Percentiles rank a stretch among this genome's conserved stretches.
Conservation (phyloP, 192 early-diverging fungal genomes). For the Linnemannia schmuckeri region DNA sequence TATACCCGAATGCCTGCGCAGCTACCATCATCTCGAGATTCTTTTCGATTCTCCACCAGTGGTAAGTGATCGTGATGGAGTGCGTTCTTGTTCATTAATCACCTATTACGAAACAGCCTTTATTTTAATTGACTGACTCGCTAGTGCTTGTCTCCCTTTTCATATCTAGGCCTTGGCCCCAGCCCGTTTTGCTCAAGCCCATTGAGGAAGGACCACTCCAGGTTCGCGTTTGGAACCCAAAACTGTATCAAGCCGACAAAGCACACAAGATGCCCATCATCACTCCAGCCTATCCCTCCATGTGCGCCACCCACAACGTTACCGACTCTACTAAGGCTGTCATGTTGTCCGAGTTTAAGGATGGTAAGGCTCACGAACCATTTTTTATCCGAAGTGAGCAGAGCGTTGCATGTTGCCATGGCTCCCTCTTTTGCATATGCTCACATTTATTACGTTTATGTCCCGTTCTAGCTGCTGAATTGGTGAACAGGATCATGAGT, state of each 20-base stretch:
- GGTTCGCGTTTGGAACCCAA: constrained; percentile 96
- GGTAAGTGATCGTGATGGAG: constrained; percentile 62
- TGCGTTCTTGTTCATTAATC: not conserved
- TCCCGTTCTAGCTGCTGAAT: constrained; percentile 68
- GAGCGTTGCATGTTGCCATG: not conserved
- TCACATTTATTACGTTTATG: not conserved
- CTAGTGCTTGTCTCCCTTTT: constrained; percentile 33
- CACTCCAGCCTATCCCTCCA: constrained; percentile 98
- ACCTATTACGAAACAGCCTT: not conserved
- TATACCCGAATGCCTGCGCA: constrained; percentile 95
- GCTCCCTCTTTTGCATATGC: not conserved
- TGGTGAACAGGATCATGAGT: constrained; percentile 82
- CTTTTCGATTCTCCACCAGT: constrained; percentile 88
- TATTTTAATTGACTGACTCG: not conserved
- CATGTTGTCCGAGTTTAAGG: constrained; percentile 88
- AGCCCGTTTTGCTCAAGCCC: constrained; percentile 88
- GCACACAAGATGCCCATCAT: constrained; percentile 97
- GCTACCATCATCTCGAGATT: constrained; percentile 89
- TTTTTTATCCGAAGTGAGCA: not conserved
- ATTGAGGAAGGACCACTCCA: constrained; percentile 90
- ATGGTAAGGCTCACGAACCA: constrained; percentile 41
- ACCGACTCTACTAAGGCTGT: constrained; percentile 86
- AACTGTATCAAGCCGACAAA: constrained; percentile 82
- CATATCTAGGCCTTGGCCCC: constrained; percentile 82
- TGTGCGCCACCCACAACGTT: constrained; percentile 99